Evolutionary conservation across 1,139 yeast species (phyloP).

Genomic region (Candida sp.): DNA sequence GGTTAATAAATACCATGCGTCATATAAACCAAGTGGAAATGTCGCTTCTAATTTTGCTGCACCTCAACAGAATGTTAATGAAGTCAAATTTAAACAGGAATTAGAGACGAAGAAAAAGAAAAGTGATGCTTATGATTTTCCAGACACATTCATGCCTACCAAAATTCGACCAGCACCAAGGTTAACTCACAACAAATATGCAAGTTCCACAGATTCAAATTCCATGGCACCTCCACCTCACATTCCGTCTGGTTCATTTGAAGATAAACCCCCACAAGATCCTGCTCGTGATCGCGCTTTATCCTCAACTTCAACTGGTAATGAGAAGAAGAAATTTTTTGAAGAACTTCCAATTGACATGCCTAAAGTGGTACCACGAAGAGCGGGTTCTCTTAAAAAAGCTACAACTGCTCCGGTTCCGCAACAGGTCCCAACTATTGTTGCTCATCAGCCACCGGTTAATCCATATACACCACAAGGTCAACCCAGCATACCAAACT

Average conservation of each 20-base stretch:
- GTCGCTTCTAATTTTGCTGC: conserved; percentile 3
- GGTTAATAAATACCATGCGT: conserved; percentile 4
- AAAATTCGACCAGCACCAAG: conserved; percentile 34
- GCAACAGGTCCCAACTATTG: conserved; percentile 6
- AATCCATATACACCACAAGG: conserved; percentile 14
- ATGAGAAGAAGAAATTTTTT: conserved; percentile 42
- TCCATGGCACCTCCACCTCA: conserved; percentile 11
- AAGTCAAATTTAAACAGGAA: conserved; percentile 15
- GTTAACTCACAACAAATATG: conserved; percentile 19
- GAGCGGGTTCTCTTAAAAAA: conserved; percentile 30
- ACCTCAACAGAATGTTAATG: conserved; percentile 1
- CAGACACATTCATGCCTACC: conserved; percentile 53
- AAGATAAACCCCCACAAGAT: conserved; percentile 3
- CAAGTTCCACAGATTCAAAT: conserved; percentile 19
- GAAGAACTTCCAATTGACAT: conserved; percentile 48
- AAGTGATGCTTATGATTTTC: conserved; percentile 79
- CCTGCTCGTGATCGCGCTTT: background rate
- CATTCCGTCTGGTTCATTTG: conserved; percentile 7
- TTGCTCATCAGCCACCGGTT: conserved; percentile 11
- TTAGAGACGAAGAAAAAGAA: conserved; percentile 50
- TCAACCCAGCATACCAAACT: conserved; percentile 9
- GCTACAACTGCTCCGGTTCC: conserved; percentile 14
- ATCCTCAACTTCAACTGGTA: conserved; percentile 9
- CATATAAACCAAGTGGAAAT: conserved; percentile 6
- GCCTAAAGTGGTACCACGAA: conserved; percentile 18